Percentiles rank a stretch among this genome's conserved stretches.
Conservation (phyloP, 129 eudicot species). For the Arctium minus region DNA sequence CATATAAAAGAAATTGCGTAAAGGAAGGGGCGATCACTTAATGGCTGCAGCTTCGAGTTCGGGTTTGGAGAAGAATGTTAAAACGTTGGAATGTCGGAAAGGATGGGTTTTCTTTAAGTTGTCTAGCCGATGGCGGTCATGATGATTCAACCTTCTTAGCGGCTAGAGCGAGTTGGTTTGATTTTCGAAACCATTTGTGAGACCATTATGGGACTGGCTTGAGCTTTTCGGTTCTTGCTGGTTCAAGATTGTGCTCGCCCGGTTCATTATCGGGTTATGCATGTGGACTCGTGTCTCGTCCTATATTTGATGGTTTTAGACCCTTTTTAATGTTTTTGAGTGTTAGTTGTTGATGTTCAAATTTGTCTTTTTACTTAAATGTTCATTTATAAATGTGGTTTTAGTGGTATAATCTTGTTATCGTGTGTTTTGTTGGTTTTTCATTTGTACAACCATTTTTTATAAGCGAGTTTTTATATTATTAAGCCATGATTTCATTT, state of each 20-base stretch:
- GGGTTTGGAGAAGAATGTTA: neutral
- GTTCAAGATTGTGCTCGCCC: neutral
- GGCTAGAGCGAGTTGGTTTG: neutral
- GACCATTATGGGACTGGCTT: neutral
- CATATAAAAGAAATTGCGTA: neutral
- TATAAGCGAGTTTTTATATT: no score
- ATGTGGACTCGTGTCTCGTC: neutral
- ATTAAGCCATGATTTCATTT: no score
- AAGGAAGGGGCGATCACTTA: neutral
- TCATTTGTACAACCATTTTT: no score
- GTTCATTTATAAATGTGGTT: neutral
- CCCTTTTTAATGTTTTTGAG: neutral
- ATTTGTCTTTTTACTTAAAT: neutral
- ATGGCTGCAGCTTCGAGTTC: neutral
- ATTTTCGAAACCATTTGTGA: neutral
- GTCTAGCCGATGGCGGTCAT: neutral
- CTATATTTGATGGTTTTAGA: constrained; percentile 5
- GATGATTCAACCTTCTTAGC: neutral
- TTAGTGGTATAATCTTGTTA: neutral
- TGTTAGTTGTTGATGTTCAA: neutral
- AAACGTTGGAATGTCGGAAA: neutral
- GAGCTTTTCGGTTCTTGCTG: neutral
- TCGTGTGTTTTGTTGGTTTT: no score
- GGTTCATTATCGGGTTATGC: neutral
- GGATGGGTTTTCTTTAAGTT: neutral